phyloP scores from a whole-genome alignment of 305 asterid genomes.

The Andrographis paniculata region DNA sequence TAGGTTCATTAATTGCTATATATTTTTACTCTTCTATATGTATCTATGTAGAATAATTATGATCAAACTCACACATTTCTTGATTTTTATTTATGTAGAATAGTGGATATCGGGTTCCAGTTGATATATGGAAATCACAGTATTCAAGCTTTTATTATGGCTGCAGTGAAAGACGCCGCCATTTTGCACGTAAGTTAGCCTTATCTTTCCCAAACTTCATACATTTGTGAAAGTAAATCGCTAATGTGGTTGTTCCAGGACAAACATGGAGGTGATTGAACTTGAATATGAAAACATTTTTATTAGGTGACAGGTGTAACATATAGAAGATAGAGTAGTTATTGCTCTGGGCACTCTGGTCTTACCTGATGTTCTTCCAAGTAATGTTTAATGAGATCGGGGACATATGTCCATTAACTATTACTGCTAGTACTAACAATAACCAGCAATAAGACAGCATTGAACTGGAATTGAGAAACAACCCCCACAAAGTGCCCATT shows the following conservation, averaged over 20 bases:
- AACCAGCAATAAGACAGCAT: no score
- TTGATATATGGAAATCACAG: conserved; percentile 93
- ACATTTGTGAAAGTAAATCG: conserved; percentile 12
- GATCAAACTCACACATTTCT: conserved; percentile 16
- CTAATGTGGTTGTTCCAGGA: conserved; percentile 4
- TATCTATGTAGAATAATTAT: conserved; percentile 8
- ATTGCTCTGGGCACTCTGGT: no score
- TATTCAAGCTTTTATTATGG: conserved; percentile 71
- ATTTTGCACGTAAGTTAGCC: conserved; percentile 54
- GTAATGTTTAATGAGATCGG: no score
- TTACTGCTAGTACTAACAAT: no score
- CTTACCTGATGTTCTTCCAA: no score
- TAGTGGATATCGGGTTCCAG: conserved; percentile 47
- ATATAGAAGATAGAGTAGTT: no score
- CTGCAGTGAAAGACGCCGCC: conserved; percentile 80
- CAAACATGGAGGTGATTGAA: conserved; percentile 6
- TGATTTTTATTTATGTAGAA: conserved; percentile 39
- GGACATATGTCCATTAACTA: no score
- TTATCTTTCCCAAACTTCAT: conserved; percentile 15
- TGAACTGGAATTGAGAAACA: no score
- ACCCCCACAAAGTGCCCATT: not conserved
- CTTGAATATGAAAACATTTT: conserved; percentile 10
- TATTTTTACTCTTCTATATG: conserved; percentile 1
- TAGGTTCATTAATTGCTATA: not conserved
- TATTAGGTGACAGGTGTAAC: not conserved